Base-by-base conservation (phyloP, 2,329 filamentous ascomycete species). In the Sarocladium oryzae region DNA sequence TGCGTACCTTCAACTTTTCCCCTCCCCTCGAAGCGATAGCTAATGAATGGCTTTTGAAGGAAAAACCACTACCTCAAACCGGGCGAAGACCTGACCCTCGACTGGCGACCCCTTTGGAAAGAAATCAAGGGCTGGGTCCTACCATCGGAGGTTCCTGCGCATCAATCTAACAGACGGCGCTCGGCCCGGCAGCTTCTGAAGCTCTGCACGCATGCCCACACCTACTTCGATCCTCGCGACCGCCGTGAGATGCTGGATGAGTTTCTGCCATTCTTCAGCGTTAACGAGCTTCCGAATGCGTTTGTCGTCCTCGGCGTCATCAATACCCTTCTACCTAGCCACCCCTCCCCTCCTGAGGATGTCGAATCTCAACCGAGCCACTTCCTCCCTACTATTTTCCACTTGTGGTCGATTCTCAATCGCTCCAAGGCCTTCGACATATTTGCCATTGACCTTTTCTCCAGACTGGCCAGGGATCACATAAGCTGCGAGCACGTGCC, bases 11-110 rank as follows among this genome's bases (percentile, higher is more conserved):
- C 11, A 24, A 15, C 28, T n/a, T 15, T 4, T 23, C 4, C 21
- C 26, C 38, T 7, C 8, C 4, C 11, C 6, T 43, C 16, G 21
- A 9, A 9, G 15, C 10, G 21, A 11, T 18, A 18, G 20, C 35
- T 51, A 28, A 43, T 18, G 3, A 21, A 10, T 53, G 54, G 50
- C 50, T 46, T 41, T 26, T 43, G 21, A 57, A 93, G 89, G 71
- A 91, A 92, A 64, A 96, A 95, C 66, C 92, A 97, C 70, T 97
- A 97, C 67, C 79, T 99, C 30, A 90, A 89, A 58, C 89, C 92
- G 1, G 85, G 87, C 52, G 88, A 90, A 57, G 95, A 99, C 63
- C 76, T 99, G n/a, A 77, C 80, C 11, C 79, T 99, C 54, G 92
- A 99, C 66, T 99, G 93, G 93, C 82, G 83, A 59, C 92, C 91